Evolutionary conservation across 2,329 filamentous ascomycete genomes (phyloP).

Genomic region (Ceratocystis cacaofunesta): DNA sequence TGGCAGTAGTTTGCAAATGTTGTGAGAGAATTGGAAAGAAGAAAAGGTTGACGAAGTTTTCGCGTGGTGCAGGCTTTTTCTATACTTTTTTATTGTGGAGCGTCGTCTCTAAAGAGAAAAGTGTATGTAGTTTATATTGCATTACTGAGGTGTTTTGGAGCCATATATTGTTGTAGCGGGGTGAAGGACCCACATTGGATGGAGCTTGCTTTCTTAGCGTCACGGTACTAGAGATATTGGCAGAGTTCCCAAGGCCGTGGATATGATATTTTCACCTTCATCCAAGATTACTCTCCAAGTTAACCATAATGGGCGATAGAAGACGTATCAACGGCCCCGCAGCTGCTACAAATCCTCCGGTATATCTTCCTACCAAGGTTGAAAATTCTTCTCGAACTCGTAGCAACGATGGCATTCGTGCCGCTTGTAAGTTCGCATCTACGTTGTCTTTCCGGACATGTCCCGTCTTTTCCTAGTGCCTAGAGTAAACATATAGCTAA

Average conservation of each 20-base stretch:
- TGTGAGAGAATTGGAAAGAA: neutral
- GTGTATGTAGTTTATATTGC: constrained; percentile 6
- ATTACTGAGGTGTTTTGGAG: neutral
- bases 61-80: constrained; percentile 8
- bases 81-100: constrained; percentile 11
- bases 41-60: neutral
- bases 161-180: neutral
- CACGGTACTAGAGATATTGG: neutral
- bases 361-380: constrained; percentile 43
- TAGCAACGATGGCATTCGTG: constrained; percentile 57
- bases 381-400: constrained; percentile 34
- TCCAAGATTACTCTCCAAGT: neutral
- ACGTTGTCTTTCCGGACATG: too few relatives aligned
- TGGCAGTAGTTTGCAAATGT: neutral
- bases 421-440: constrained; percentile 54
- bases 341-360: constrained; percentile 58
- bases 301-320: constrained; percentile 54
- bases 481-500: neutral
- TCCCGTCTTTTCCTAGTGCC: too few relatives aligned
- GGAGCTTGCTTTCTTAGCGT: neutral
- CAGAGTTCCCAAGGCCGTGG: neutral
- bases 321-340: constrained; percentile 80
- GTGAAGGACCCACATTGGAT: neutral
- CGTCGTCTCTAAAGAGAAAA: neutral
- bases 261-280: neutral